Base-by-base conservation (phyloP, 495 filamentous ascomycete species). In the Lasiosphaeris hirsuta region DNA sequence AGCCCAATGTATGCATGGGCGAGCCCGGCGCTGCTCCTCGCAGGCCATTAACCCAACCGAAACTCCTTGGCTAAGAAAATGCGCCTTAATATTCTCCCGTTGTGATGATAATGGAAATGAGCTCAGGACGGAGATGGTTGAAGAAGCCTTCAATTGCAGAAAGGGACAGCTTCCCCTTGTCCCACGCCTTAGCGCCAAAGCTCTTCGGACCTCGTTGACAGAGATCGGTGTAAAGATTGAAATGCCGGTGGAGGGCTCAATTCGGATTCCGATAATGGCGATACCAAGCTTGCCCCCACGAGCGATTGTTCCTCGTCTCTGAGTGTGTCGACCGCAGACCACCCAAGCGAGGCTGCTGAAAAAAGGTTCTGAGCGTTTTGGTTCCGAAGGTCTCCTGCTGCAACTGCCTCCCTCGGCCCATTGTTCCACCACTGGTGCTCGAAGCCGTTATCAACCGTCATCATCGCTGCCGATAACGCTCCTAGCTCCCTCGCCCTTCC, bases 401-500 rank as follows among this genome's bases (percentile, higher is more conserved):
- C 14, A 23, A 51, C 43, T 10, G 43, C 38, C 56, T 72, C 65
- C 1, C 73, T 59, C 5, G 19, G 42, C 6, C 75, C 75, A 51
- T 75, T 73, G 52, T 76, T 72, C 76, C 76, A 78, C 76, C 76
- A 78, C 61, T 78, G 75, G 62, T 72, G 74, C 64, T 79, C 77
- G 39, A 79, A 78, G 10, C 77, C 77, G 53, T 78, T 78, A 59
- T 81, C 80, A 7, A 82, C 77, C 4, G 80, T 81, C 72, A 82
- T 76, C 78, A 82, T 79, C 23, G 80, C 80, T 23, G 71, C 71
- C 14, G 77, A 76, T 13, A 82, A 63, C 0, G 76, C 73, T 51
- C 74, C 78, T 30, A 81, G 68, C 17, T 82, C 76, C 19, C 68
- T 61, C 15, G 59, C 60, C 30, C 67, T 39, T 30, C 72, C 66